A percentile compares a stretch with the other conserved stretches of the same genome.
phyloP scores from a whole-genome alignment of 805 yeast genomes.

The Grigorovia transvaalensis region DNA sequence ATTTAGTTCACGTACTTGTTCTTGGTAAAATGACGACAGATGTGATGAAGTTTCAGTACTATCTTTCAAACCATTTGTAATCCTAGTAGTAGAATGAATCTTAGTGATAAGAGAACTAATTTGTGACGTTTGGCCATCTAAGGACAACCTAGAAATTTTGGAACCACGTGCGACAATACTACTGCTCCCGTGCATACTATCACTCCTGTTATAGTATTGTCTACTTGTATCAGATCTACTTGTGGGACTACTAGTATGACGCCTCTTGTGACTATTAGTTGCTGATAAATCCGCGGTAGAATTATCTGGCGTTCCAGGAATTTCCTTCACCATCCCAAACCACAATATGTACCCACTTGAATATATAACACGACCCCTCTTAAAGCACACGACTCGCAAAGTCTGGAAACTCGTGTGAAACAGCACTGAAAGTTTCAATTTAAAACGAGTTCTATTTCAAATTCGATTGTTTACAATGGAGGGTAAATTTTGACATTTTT shows the following conservation, averaged over 20 bases:
- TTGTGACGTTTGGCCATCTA: slow-evolving; percentile 2
- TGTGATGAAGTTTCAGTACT: slow-evolving; percentile 4
- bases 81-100: neutral
- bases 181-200: neutral
- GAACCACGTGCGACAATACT: neutral
- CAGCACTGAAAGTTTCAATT: neutral
- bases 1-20: slow-evolving; percentile 23
- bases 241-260: slow-evolving; percentile 8
- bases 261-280: slow-evolving; percentile 4
- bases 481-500: neutral
- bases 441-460: neutral
- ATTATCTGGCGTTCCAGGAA: neutral
- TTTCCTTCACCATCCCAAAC: neutral
- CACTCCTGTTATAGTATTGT: neutral
- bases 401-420: neutral
- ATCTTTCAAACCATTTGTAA: neutral
- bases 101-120: slow-evolving; percentile 1
- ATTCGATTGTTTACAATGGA: neutral
- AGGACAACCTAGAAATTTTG: neutral
- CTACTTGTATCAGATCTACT: neutral
- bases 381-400: neutral
- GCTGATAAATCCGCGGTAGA: neutral
- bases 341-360: neutral
- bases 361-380: neutral
- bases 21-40: slow-evolving; percentile 24